Conservation (phyloP, 225 moss, liverwort and hornwort genomes). For the Marchantia polymorpha region DNA sequence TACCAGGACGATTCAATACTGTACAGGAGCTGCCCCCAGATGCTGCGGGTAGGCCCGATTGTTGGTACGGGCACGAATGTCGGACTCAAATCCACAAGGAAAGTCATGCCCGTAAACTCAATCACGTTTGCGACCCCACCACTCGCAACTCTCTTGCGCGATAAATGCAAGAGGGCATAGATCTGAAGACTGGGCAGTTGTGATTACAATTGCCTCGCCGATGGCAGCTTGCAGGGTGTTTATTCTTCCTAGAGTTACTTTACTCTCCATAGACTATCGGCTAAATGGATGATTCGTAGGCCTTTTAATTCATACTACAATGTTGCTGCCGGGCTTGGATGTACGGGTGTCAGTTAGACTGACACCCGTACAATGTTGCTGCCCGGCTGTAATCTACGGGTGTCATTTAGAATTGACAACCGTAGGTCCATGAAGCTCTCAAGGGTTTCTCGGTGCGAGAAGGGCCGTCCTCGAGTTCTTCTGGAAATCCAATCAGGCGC, state of each 20-base stretch:
- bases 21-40: conserved; percentile 51
- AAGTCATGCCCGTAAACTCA: conserved; percentile 42
- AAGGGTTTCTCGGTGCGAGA: background rate
- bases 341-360: background rate
- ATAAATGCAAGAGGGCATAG: background rate
- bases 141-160: conserved; percentile 1
- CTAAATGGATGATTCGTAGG: too few relatives aligned
- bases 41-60: conserved; percentile 47
- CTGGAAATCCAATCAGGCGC: background rate
- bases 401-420: background rate
- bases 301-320: background rate
- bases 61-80: conserved; percentile 53
- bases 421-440: background rate
- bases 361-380: background rate
- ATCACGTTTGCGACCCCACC: conserved; percentile 52
- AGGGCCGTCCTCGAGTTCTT: background rate
- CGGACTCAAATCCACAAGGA: conserved; percentile 50
- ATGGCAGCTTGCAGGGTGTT: background rate
- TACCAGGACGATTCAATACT: background rate
- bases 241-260: background rate
- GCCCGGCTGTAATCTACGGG: background rate
- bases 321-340: background rate
- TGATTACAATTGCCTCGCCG: background rate
- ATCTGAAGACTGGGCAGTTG: background rate
- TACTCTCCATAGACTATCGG: background rate